phyloP scores from a whole-genome alignment of 495 filamentous ascomycete species.

The Hypoxylon trugodes region DNA sequence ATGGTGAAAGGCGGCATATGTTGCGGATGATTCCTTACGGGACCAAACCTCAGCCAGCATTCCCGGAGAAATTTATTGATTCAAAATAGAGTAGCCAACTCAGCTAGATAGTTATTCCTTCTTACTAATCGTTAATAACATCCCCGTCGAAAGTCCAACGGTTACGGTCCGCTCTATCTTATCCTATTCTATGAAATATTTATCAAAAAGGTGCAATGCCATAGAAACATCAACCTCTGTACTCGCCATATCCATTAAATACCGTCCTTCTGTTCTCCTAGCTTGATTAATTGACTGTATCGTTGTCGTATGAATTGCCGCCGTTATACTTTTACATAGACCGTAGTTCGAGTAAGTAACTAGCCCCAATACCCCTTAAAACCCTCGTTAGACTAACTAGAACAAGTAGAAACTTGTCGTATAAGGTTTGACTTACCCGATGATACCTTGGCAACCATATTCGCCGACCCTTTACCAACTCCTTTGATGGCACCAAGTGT shows the following conservation, averaged over 20 bases:
- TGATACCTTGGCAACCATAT: neutral
- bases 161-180: neutral
- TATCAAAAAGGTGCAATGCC: slow-evolving; percentile 1
- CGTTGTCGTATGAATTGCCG: neutral
- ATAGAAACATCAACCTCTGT: neutral
- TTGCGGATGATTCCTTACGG: slow-evolving; percentile 24
- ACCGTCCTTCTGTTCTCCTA: slow-evolving; percentile 1
- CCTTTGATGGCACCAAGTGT: neutral
- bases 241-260: neutral
- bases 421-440: no score
- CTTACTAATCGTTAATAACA: neutral
- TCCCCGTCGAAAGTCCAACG: neutral
- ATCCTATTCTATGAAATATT: neutral
- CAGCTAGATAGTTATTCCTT: neutral
- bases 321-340: neutral
- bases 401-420: no score
- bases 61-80: neutral
- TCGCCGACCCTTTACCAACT: neutral
- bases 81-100: neutral
- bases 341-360: slow-evolving; percentile 1
- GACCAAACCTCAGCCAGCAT: slow-evolving; percentile 13
- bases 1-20: slow-evolving; percentile 22
- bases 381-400: no score
- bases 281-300: neutral
- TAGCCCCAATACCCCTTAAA: slow-evolving; percentile 1